Evolutionary conservation across 2,329 filamentous ascomycete genomes (phyloP).

Genomic region (Paracoccidioides brasiliensis): DNA sequence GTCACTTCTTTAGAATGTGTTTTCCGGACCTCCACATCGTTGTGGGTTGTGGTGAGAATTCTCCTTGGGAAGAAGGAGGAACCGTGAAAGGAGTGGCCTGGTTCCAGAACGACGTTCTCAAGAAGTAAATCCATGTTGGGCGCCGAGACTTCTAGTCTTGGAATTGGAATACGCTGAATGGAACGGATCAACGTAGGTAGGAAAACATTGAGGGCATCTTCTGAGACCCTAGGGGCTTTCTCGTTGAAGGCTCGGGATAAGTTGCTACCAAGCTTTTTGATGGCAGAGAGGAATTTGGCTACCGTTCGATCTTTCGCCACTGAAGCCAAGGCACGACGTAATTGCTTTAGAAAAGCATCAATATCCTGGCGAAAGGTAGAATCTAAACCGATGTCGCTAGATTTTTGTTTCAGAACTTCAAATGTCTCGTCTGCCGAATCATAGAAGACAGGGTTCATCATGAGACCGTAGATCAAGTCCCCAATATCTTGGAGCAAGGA

Average conservation of each 20-base stretch:
- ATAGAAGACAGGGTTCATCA: conserved; percentile 78
- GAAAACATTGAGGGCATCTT: conserved; percentile 67
- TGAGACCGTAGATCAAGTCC: conserved; percentile 61
- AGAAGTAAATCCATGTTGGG: conserved; percentile 74
- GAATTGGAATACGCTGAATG: conserved; percentile 80
- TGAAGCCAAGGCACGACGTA: conserved; percentile 53
- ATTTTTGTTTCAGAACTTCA: conserved; percentile 44
- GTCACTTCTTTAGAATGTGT: conserved; percentile 53
- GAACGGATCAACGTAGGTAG: conserved; percentile 62
- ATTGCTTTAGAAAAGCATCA: conserved; percentile 56
- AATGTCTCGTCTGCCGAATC: conserved; percentile 58
- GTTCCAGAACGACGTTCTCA: conserved; percentile 83
- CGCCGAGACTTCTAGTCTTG: conserved; percentile 72
- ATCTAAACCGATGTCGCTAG: conserved; percentile 46
- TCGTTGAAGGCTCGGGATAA: conserved; percentile 53
- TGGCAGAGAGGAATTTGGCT: conserved; percentile 53
- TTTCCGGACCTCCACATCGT: conserved; percentile 76
- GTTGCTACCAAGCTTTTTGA: conserved; percentile 53
- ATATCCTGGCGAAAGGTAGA: conserved; percentile 60
- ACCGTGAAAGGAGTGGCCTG: conserved; percentile 68
- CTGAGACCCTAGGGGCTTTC: conserved; percentile 57
- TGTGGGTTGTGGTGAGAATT: conserved; percentile 68
- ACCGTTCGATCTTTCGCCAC: conserved; percentile 61
- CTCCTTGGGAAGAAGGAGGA: conserved; percentile 83
- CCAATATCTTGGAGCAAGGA: conserved; percentile 60